Evolutionary conservation across 1,139 yeast genomes (phyloP).

Genomic region (Ogataea hybrid): DNA sequence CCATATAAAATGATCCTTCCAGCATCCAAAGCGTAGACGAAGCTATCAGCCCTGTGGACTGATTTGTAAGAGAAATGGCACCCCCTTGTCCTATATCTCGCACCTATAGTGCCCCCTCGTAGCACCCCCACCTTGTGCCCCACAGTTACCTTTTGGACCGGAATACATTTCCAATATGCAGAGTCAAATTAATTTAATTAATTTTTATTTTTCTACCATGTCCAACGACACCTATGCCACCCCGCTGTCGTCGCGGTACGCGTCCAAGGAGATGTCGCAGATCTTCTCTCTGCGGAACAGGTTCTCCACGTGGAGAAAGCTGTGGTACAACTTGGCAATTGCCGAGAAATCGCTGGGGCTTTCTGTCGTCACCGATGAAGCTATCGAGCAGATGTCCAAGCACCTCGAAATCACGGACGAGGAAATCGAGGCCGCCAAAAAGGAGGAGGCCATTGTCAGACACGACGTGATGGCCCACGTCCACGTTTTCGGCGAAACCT

Average conservation of each 20-base stretch:
- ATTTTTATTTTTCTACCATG: conserved; percentile 29
- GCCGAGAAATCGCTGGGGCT: conserved; percentile 94
- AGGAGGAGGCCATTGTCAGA: conserved; percentile 96
- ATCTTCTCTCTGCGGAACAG: conserved; percentile 91
- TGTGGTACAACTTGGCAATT: conserved; percentile 93
- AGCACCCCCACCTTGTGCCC: too few species aligned
- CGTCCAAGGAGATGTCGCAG: conserved; percentile 94
- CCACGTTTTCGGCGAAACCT: conserved; percentile 86
- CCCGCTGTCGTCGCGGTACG: conserved; percentile 95
- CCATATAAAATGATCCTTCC: too few species aligned
- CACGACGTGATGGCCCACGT: conserved; percentile 99
- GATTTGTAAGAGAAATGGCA: too few species aligned
- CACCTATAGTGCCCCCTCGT: too few species aligned
- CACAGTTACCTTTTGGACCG: too few species aligned
- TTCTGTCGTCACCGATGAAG: conserved; percentile 81
- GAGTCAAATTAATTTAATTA: conserved; percentile 10
- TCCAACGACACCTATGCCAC: conserved; percentile 75
- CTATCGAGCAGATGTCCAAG: conserved; percentile 77
- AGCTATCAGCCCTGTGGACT: too few species aligned
- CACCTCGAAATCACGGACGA: conserved; percentile 86
- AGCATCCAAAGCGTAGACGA: too few species aligned
- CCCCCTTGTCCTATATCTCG: too few species aligned
- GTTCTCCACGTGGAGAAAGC: conserved; percentile 97
- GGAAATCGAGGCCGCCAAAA: conserved; percentile 83
- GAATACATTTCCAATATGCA: background rate